Conservation (phyloP, 2,329 filamentous ascomycete species). For the Penicillium oxalicum region DNA sequence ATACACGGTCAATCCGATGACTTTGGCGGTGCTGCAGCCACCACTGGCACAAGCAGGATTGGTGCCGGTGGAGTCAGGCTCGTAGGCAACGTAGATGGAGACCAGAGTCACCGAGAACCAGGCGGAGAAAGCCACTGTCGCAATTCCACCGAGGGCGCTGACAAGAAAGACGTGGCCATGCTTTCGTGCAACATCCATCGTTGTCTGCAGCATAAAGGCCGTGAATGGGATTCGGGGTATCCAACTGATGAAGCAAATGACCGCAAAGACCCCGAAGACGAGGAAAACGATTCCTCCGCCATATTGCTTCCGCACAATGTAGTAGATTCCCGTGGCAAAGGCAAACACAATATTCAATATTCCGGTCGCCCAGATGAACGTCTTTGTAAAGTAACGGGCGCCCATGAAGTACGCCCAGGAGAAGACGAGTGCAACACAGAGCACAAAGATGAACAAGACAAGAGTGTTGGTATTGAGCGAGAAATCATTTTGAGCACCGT, state of each 20-base stretch:
- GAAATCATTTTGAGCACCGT: conserved; percentile 60
- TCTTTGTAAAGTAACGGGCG: conserved; percentile 73
- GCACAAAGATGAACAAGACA: conserved; percentile 73
- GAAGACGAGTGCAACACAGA: conserved; percentile 66
- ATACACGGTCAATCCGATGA: conserved; percentile 79
- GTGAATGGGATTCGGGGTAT: conserved; percentile 86
- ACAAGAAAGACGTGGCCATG: conserved; percentile 84
- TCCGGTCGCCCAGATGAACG: conserved; percentile 88
- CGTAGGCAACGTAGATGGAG: conserved; percentile 76
- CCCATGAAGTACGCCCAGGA: conserved; percentile 71
- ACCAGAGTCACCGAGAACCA: conserved; percentile 86
- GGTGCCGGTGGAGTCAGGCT: conserved; percentile 47
- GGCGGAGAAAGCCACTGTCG: conserved; percentile 68
- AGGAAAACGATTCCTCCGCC: conserved; percentile 83
- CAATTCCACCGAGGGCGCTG: conserved; percentile 72
- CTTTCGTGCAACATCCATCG: conserved; percentile 75
- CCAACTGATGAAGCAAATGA: conserved; percentile 83
- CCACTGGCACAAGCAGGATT: conserved; percentile 54
- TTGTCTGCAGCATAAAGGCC: conserved; percentile 79
- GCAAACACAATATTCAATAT: conserved; percentile 81
- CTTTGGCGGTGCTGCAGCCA: conserved; percentile 66
- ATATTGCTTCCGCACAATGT: conserved; percentile 70
- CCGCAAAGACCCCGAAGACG: conserved; percentile 71
- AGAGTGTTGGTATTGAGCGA: conserved; percentile 76
- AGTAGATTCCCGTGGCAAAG: conserved; percentile 80